Percentiles rank a stretch among this genome's conserved stretches.
Conservation (phyloP, 2,329 filamentous ascomycete genomes). For the Nakataea oryzae region DNA sequence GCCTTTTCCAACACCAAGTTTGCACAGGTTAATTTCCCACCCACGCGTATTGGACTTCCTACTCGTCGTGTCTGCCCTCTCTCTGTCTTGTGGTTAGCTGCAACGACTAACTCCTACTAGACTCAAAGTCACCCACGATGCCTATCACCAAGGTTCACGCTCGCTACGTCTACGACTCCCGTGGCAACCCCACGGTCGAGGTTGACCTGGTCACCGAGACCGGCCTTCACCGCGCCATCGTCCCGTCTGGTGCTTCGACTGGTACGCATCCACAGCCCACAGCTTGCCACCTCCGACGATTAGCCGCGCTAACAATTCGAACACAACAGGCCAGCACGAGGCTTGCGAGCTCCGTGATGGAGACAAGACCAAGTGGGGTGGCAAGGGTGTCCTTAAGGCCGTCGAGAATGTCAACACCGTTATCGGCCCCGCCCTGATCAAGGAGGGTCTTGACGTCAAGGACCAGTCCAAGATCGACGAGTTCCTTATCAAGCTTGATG, state of each 20-base stretch:
- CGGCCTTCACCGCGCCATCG: constrained; percentile 93
- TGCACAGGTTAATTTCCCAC: neutral
- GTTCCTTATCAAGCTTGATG: constrained; percentile 79
- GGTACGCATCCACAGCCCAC: constrained; percentile 40
- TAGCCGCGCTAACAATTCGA: constrained; percentile 7
- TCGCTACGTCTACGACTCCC: constrained; percentile 97
- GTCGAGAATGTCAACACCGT: constrained; percentile 75
- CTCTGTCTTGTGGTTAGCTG: neutral
- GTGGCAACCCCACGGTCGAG: constrained; percentile 96
- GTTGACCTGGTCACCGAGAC: constrained; percentile 95
- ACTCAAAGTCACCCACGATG: constrained; percentile 41
- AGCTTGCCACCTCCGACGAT: neutral
- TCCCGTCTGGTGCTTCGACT: constrained; percentile 92
- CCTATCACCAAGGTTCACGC: constrained; percentile 83
- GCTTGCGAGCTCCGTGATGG: constrained; percentile 85
- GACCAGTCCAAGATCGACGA: constrained; percentile 76
- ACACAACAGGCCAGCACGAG: constrained; percentile 65
- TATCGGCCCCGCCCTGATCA: constrained; percentile 73
- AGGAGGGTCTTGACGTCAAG: constrained; percentile 75
- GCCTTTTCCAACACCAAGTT: neutral
- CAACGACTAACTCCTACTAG: neutral
- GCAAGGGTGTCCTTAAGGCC: constrained; percentile 81
- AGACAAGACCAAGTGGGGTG: constrained; percentile 76
- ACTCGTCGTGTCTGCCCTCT: too few species aligned
- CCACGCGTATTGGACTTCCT: neutral